These are phyloP conservation scores for Daldinia sp. DNA, from an alignment of 2,329 filamentous ascomycete genomes.

Conservation along the genomic window DNA sequence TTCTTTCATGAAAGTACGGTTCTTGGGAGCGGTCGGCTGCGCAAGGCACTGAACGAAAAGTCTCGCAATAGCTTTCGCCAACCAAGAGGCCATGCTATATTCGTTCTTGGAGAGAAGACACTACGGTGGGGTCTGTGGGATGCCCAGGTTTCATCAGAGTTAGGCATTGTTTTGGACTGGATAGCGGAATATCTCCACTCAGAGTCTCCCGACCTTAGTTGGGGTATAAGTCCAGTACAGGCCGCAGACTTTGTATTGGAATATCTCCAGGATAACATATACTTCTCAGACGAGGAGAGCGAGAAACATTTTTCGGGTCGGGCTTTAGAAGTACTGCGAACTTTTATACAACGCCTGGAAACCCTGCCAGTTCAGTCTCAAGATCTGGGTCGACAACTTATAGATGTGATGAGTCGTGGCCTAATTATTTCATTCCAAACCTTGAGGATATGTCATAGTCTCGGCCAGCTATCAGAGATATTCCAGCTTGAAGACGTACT, in stretches of 20 bases:
- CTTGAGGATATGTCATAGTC: constrained; percentile 59
- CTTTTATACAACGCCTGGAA: constrained; percentile 57
- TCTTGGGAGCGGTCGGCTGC: constrained; percentile 66
- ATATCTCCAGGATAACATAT: constrained; percentile 61
- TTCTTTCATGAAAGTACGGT: constrained; percentile 72
- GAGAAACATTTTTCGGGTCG: constrained; percentile 60
- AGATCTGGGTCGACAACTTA: constrained; percentile 49
- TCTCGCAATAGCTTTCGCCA: constrained; percentile 49
- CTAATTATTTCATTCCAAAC: constrained; percentile 55
- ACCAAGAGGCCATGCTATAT: constrained; percentile 54
- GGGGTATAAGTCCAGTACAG: constrained; percentile 45
- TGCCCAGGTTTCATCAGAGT: constrained; percentile 69
- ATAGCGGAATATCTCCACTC: constrained; percentile 60
- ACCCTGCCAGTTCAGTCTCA: constrained; percentile 30
- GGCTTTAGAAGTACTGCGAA: constrained; percentile 57
- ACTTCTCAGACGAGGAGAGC: constrained; percentile 53
- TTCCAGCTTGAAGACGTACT: constrained; percentile 64
- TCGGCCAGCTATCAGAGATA: constrained; percentile 51
- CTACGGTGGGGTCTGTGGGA: constrained; percentile 70
- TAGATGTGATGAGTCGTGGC: constrained; percentile 55
- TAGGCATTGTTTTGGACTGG: constrained; percentile 72
- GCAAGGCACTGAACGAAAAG: constrained; percentile 53
- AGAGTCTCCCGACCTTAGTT: constrained; percentile 29
- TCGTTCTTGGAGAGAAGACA: constrained; percentile 61
- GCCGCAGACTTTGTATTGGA: constrained; percentile 60